These are phyloP conservation scores for Tuber calosporum DNA, from an alignment of 495 filamentous ascomycete genomes.

Conservation along the genomic window DNA sequence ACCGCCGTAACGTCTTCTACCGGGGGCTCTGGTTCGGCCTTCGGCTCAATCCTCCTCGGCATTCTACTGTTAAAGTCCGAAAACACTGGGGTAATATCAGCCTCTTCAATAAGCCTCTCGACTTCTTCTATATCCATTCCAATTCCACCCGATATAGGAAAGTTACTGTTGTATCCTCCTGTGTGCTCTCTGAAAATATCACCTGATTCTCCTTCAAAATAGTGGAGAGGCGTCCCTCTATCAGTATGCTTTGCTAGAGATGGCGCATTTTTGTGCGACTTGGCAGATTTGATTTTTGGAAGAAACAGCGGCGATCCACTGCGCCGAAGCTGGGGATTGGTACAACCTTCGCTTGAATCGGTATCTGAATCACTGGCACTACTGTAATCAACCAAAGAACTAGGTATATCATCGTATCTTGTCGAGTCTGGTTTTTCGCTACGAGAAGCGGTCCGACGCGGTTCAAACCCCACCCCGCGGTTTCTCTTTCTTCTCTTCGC, in stretches of 20 bases:
- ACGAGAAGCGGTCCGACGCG: background rate
- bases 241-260: background rate
- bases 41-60: background rate
- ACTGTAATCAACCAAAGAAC: background rate
- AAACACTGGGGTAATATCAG: background rate
- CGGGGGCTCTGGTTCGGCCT: background rate
- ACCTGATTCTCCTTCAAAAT: background rate
- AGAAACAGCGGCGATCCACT: background rate
- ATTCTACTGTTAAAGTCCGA: background rate
- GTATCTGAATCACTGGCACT: background rate
- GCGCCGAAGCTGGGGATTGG: background rate
- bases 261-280: background rate
- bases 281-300: background rate
- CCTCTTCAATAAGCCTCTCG: background rate
- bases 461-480: background rate
- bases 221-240: background rate
- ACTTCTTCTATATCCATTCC: background rate
- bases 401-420: background rate
- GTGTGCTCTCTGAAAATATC: background rate
- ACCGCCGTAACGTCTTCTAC: background rate
- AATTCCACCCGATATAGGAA: background rate
- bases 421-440: background rate
- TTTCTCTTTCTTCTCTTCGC: background rate
- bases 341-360: background rate
- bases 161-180: background rate